Base-by-base conservation (phyloP, 352 stramenopile genomes). In the Globisporangium recalcitrans region DNA sequence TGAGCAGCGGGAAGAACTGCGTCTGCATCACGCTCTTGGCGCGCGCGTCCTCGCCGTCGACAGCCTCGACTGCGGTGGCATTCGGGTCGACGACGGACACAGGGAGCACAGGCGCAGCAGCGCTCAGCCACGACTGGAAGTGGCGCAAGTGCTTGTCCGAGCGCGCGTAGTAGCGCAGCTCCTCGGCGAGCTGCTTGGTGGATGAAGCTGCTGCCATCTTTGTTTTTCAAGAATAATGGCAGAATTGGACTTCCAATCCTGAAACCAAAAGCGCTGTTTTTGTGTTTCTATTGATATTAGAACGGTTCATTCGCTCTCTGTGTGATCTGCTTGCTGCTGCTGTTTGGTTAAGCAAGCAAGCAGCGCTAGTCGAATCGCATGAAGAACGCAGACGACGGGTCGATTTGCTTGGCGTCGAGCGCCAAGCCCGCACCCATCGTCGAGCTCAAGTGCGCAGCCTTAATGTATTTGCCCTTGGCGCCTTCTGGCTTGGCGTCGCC, bases 391-490 rank as follows among this genome's bases (percentile, higher is more conserved):
- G 84, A 95, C 31, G 80, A 73, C 52, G 86, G 86, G 65, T 95
- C 86, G 68, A 95, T 68, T 65, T 87, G 89, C 75, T 93, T 93
- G 64, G 84, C 78, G 64, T 95, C 86, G 61, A 95, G 76, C 53
- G 75, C 71, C 63, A 91, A 80, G 51, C 86, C 85, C 13, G 74
- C 65, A n/a, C 86, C 86, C 86, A 95, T 95, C 34, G 86, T 89
- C 49, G 82, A 91, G 78, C 86, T 95, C 72, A 95, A 46, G 71
- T 95, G 86, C 57, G 78, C 83, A 47, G 80, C 82, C 77, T 87
- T 96, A 63, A 98, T 96, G 80, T 97, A 98, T 67, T 95, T 97
- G 68, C 91, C 91, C 81, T 97, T 98, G 63, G 90, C 88, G 19
- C 87, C 90, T 51, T 97, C 90, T 14, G 91, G 91, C 75, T 98